Evolutionary conservation across 2,329 filamentous ascomycete species (phyloP), one percentile per base, ranked within the genome.

Genomic region (Exophiala dermatitidis): DNA sequence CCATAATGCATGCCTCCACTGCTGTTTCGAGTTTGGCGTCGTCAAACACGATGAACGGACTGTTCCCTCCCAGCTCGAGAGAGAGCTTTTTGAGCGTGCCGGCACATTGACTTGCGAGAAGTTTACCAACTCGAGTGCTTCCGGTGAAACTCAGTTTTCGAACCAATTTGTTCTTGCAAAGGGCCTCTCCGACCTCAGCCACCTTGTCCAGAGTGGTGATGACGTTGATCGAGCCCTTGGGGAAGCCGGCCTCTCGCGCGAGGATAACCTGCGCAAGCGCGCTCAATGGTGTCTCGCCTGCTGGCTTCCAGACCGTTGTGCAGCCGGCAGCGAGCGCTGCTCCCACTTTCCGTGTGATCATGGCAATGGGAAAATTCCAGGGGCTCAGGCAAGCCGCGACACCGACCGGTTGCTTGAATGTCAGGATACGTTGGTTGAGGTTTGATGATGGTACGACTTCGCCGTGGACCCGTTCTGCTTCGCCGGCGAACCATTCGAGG

Each of bases 281-380:
- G 2, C 67, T 65, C 19, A 70, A 63, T 1, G 69, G 69, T 5
- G 69, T 71, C 52, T 69, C 65, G 28, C 66, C 63, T 6, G 66
- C 65, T 1, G 69, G 63, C 48, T 72, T 72, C 37, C 67, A 61
- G 12, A 72, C 67, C 30, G 69, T 66, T 0, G 68, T 68, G 52
- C 68, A 71, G 4, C 69, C 70, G 3, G 69, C 68, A 3, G 69
- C 69, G 10, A 72, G 61, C 1, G 70, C 69, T 26, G 67, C 63
- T 8, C 61, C 66, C 7, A 64, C 63, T 45, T 70, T 69, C 6
- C 68, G 60, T 32, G 67, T 61, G 60, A 88, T 81, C 85, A 88
- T 88, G 46, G 84, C 84, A 2, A 84, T 81, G 8, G 85, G 85
- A 65, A 94, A 94, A 72, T 95, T 94, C 89, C 88, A 93, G 69